Evolutionary conservation across 495 filamentous ascomycete genomes (phyloP), one percentile per base, ranked within the genome.

Genomic region (Aspergillus panamensis): DNA sequence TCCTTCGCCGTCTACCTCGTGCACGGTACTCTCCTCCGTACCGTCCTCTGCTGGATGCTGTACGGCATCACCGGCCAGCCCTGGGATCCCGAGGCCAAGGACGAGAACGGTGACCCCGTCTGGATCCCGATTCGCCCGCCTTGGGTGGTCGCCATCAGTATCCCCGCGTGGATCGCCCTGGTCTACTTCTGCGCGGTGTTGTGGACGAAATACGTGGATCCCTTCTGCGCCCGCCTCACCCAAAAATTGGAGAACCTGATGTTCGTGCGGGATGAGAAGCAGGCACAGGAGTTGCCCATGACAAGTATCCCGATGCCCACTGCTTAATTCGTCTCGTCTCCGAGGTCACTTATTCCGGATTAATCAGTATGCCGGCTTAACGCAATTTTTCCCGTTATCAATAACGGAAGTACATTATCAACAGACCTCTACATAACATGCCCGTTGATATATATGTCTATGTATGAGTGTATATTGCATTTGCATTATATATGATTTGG

Each of bases 1-100:
- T 83, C 79, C 49, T 88, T 88, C 62, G 85, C 86, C 29, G 82
- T 88, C 14, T 88, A 88, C 60, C 79, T 88, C 6, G 75, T 86
- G 4, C 86, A 89, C 67, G 85, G 85, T 12, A 80, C 81, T 14
- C 76, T 88, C 45, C 75, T 89, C 39, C 82, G 86, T 40, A 80
- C 77, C 14, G 70, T 88, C 1, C 74, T 87, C 5, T 80, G 78
- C 53, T 87, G 85, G 82, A 80, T 87, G 76, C 75, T 85, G 10
- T 88, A 85, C 60, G 83, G 85, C 4, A 77, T 83, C 42, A 76
- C 71, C 7, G 73, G 79, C 0, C 69, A 76, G 25, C 82, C 83
- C 1, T 73, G 78, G 55, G 69, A 73, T 49, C 56, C 56, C 6
- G 76, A 82, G 13, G 74, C 76, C 13, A 73, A 75, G 33, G 74